Percentiles rank a stretch among this genome's conserved stretches.
Conservation (phyloP, 2,329 filamentous ascomycete species). For the Mariannaea sp. region DNA sequence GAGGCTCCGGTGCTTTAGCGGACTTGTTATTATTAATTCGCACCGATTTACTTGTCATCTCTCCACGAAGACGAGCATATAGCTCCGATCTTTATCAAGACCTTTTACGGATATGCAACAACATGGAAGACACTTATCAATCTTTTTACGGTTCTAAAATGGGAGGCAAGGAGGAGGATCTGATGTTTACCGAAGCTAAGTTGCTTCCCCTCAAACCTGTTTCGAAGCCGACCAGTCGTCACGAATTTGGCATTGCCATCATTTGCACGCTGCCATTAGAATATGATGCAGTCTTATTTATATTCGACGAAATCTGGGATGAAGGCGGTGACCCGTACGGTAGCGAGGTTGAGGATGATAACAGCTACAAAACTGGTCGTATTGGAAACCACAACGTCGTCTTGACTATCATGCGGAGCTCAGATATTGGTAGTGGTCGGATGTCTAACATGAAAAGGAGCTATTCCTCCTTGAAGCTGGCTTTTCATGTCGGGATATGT, state of each 20-base stretch:
- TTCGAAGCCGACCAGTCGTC: neutral
- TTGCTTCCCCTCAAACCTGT: too few species aligned
- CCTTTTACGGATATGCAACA: neutral
- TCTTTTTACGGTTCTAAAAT: neutral
- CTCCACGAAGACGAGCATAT: neutral
- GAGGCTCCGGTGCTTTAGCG: neutral
- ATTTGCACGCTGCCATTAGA: constrained; percentile 1
- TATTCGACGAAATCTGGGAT: constrained; percentile 2
- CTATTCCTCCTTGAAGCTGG: constrained; percentile 42
- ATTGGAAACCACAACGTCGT: constrained; percentile 39
- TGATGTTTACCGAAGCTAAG: too few species aligned
- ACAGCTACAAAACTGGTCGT: constrained; percentile 39
- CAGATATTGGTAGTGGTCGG: constrained; percentile 28
- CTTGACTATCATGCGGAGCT: constrained; percentile 36
- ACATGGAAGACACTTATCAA: neutral
- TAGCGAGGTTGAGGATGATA: constrained; percentile 30
- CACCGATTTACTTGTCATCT: neutral
- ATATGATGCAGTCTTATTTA: neutral
- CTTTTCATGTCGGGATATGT: constrained; percentile 47
- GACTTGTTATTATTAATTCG: neutral
- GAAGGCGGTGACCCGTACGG: constrained; percentile 4
- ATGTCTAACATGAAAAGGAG: constrained; percentile 40
- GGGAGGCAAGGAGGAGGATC: neutral
- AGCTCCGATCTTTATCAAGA: neutral
- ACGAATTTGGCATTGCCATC: constrained; percentile 1